Evolutionary conservation across 805 yeast genomes (phyloP), one percentile per base, ranked within the genome.

Genomic region (Candida alai): DNA sequence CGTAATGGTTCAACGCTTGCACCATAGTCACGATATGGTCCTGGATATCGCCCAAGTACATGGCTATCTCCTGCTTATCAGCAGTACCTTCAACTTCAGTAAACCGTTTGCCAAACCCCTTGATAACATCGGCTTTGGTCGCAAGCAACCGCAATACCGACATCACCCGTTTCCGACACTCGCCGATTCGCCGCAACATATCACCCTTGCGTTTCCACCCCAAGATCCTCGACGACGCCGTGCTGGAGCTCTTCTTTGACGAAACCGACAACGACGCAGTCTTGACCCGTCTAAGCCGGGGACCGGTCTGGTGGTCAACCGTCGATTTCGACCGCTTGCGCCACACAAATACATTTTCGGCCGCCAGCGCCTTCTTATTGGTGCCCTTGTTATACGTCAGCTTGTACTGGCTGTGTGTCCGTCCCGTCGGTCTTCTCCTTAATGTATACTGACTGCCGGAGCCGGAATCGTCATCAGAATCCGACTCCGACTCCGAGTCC

Each of bases 21-120:
- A 89, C 94, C 98, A 93, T 93, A 1, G 98, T 93, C 16, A 93
- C 86, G 22, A 93, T 80, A 62, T 93, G 98, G 62, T 93, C 98
- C 60, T 93, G 98, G 48, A 93, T 93, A 65, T 93, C 98, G 12
- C 97, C 96, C 39, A 93, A 62, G 56, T 90, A 93, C 81, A 93
- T 80, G 3, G 93, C 95, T 49, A 93, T 90, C 51, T 90, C 97
- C 36, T 44, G 51, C 30, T 52, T 49, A 9, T 81, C 76, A 0
- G 86, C 83, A 6, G 38, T 26, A 74, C 78, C 40, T 77, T 84
- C 86, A 84, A 83, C 41, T 26, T 53, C 60, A 29, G 44, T 86
- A 54, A 93, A 87, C 40, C 97, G 67, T 54, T 93, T 93, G 30
- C 95, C 82, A 53, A 93, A 88, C 0, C 96, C 97, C 52, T 85